Base-by-base conservation (phyloP, 768 basidiomycete genomes). In the Ephemerocybe angulata region DNA sequence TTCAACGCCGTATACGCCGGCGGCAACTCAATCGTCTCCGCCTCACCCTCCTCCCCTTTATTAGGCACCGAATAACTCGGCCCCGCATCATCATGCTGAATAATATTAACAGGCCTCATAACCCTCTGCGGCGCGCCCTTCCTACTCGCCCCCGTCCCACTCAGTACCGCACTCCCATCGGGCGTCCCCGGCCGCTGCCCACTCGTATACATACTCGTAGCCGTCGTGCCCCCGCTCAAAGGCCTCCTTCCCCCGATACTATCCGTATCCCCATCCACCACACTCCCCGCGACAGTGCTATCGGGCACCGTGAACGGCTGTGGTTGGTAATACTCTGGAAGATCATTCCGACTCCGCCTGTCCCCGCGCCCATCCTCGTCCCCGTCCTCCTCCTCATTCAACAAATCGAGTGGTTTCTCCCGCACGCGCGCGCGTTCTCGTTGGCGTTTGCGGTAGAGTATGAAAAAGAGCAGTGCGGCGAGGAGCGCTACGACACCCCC, bases 51-150 rank as follows among this genome's bases (percentile, higher is more conserved):
- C 1, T 68, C 71, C 15, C 64, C 68, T 53, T 48, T 62, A n/a
- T 5, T 5, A 38, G 52, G 59, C 56, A 15, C 54, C 38, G 64
- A 56, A 31, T 66, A 68, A 54, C 77, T 78, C 4, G 83, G 79
- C 1, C 90, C 90, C 0, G 87, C 90, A 64, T 93, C 90, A 59
- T 91, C 88, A 61, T 93, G 90, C 69, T 92, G 90, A 42, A 92
- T 79, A 62, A 90, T 81, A 63, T 92, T 91, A 30, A 93, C 83
- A 0, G 88, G 78, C 43, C 89, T 74, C 71, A 90, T 71, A 58
- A 70, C 73, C 35, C 84, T 74, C 51, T 77, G 67, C 37, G 73
- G 67, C 8, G 74, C 73, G 51, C 80, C 80, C 60, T 83, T 83
- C 62, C 77, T 70, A 13, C 71, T 63, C n/a, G 59, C 59, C 15